These are phyloP conservation scores for Solanum appendiculatum DNA, from an alignment of 257 asterid species.

Conservation along the genomic window DNA sequence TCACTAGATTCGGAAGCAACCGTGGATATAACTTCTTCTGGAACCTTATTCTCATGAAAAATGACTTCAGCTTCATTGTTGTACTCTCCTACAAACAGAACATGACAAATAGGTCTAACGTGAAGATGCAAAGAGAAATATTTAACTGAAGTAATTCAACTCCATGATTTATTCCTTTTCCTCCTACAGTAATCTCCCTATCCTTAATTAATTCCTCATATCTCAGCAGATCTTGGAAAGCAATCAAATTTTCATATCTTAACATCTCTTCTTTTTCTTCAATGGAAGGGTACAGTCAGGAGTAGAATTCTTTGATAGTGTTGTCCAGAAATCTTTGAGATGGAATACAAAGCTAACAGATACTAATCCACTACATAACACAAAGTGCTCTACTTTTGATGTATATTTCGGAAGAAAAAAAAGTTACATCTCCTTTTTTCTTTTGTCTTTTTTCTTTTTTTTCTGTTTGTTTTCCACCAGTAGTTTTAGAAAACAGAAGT, in stretches of 20 bases:
- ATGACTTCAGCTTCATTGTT: constrained; percentile 18
- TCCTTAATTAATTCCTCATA: neutral
- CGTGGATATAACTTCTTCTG: constrained; percentile 25
- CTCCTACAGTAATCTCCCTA: neutral
- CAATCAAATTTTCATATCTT: neutral
- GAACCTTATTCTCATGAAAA: constrained; percentile 36
- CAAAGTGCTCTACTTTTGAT: neutral
- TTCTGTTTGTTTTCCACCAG: neutral
- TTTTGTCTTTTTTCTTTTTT: neutral
- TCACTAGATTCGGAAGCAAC: constrained; percentile 5
- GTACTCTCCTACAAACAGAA: constrained; percentile 29
- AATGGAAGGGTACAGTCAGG: neutral
- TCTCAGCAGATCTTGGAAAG: neutral
- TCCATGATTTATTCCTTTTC: neutral
- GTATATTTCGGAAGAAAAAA: neutral
- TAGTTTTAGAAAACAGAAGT: neutral
- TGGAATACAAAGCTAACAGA: neutral
- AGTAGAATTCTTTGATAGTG: neutral
- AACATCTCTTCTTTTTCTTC: neutral
- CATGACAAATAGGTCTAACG: neutral
- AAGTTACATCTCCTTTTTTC: neutral
- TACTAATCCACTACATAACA: neutral
- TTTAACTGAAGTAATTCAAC: neutral
- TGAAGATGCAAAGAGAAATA: neutral
- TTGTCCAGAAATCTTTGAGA: neutral